Base-by-base conservation (phyloP, 441 rosid species). In the Erodium moschatum region DNA sequence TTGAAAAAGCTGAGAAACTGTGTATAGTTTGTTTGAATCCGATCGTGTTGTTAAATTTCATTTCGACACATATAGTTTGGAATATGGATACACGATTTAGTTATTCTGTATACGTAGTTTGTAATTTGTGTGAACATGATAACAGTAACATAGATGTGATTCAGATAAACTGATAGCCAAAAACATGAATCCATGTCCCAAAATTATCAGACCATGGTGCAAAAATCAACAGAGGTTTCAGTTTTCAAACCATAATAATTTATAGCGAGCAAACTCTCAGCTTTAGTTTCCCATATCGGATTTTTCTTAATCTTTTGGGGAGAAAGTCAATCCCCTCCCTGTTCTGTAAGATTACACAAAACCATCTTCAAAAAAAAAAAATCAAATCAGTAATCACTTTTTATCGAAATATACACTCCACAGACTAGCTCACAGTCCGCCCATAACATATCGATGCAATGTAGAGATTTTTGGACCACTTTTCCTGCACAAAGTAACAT, bases 361-460 rank as follows among this genome's bases (percentile, higher is more conserved):
- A 52, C 60, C 60, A 18, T 50, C 60, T 6, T n/a, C 18, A 38
- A 40, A 40, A 40, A 11, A 40, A 38, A 38, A 38, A 1, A 38
- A 38, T 1, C 8, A 40, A 40, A 40, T 11, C 46, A 40, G 46
- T 11, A 40, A 5, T 40, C 11, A 40, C 46, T 40, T 5, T 40
- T 11, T 40, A 40, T 40, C 46, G 27, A 24, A 24, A 24, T 24
- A 24, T 24, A 24, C 27, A 24, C 27, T 24, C 27, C 46, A 40
- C 60, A 16, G 19, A 16, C 60, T 52, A 52, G 60, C 60, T n/a
- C 15, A 52, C 60, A 52, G 60, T 52, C 20, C 60, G 60, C 9
- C 60, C 60, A 16, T 52, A 7, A 52, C 60, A 52, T n/a, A 52
- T 52, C 19, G 60, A 52, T 52, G 60, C 60, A 52, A 52, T 52